Conservation (phyloP, 2,329 filamentous ascomycete genomes). For the Colletotrichum sp. region DNA sequence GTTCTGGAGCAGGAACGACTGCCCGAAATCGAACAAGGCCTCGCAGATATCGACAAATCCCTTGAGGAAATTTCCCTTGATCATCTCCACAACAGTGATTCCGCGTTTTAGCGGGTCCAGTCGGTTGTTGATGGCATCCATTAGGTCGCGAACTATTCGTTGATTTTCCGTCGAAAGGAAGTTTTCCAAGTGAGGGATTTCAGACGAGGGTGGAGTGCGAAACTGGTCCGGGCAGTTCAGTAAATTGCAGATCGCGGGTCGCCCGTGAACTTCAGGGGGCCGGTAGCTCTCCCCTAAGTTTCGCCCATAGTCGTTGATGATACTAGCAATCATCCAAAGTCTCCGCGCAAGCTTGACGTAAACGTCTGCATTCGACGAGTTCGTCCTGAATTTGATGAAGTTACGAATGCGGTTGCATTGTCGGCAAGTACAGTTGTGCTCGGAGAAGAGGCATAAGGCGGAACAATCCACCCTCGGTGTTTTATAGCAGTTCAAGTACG, state of each 20-base stretch:
- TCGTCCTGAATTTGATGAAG: too few species aligned
- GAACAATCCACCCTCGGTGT: fast-evolving
- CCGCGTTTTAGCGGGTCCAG: too few species aligned
- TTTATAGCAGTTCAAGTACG: background rate
- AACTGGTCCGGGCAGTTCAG: background rate
- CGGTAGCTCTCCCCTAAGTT: fast-evolving
- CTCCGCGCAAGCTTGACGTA: background rate
- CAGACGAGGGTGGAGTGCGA: background rate
- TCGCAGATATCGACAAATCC: background rate
- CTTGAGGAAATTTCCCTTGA: fast-evolving
- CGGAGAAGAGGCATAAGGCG: background rate
- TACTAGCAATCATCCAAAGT: background rate
- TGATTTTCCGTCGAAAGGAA: fast-evolving
- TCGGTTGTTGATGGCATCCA: background rate
- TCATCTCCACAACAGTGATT: background rate
- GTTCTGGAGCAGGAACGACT: background rate
- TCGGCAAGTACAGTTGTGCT: background rate
- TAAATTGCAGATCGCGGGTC: background rate
- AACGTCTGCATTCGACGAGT: too few species aligned
- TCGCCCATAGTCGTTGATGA: background rate
- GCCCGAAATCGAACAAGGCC: background rate
- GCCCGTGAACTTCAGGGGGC: background rate
- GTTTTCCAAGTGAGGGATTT: background rate
- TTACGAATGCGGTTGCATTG: background rate
- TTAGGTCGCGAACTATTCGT: fast-evolving